These are phyloP conservation scores for Colletotrichum viniferum DNA, from an alignment of 2,329 filamentous ascomycete species.

Conservation along the genomic window DNA sequence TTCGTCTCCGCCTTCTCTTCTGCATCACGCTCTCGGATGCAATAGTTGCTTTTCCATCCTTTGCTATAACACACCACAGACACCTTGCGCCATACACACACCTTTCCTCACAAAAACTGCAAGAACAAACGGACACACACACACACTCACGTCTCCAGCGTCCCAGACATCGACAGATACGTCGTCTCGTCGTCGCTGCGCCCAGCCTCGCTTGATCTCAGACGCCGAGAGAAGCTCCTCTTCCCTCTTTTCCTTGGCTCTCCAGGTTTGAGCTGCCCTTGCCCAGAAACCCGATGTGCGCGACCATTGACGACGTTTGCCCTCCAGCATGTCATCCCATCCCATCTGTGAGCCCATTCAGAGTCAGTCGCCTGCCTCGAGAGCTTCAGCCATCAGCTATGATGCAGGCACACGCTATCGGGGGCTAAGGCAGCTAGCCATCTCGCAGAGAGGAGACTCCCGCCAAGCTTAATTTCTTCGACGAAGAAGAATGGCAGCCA, in stretches of 20 bases:
- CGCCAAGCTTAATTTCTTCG: neutral
- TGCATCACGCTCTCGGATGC: neutral
- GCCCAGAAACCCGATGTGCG: conserved; percentile 8
- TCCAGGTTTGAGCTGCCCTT: conserved; percentile 9
- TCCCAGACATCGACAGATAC: neutral
- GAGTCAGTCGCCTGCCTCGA: neutral
- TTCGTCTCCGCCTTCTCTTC: conserved; percentile 9
- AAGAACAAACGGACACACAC: neutral
- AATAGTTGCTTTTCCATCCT: neutral
- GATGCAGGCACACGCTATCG: neutral
- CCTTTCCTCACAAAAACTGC: neutral
- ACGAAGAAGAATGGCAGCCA: neutral
- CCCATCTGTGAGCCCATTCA: conserved; percentile 14
- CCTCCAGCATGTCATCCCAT: conserved; percentile 9
- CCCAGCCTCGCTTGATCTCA: conserved; percentile 6
- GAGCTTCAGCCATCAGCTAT: neutral
- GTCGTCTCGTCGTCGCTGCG: neutral
- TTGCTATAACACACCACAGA: neutral
- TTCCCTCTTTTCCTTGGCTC: conserved; percentile 1
- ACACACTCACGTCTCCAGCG: neutral
- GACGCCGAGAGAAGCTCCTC: conserved; percentile 2
- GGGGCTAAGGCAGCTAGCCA: neutral
- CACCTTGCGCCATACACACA: neutral
- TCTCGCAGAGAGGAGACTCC: neutral
- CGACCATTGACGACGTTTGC: conserved; percentile 15